A percentile compares a stretch with the other conserved stretches of the same genome.
phyloP scores from a whole-genome alignment of 225 moss, liverwort and hornwort genomes.

The Bryum argenteum region DNA sequence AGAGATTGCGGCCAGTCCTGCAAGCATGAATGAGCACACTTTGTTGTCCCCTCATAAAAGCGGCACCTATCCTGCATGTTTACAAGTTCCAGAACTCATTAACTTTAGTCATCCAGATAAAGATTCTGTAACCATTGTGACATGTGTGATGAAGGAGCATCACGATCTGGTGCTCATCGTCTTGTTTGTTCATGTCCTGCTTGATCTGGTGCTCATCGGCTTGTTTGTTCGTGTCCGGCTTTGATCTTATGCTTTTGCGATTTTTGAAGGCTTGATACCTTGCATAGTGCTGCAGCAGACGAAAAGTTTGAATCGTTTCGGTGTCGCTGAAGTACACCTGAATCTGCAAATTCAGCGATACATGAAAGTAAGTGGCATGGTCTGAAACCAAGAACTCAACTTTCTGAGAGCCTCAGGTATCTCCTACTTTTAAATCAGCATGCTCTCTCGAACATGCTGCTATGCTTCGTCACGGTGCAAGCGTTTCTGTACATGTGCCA shows the following conservation, averaged over 20 bases:
- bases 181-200: too few relatives aligned
- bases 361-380: not conserved
- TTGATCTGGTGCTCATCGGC: too few relatives aligned
- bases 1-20: too few relatives aligned
- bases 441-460: not conserved
- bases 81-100: not conserved
- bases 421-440: not conserved
- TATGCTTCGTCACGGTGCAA: not conserved
- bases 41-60: too few relatives aligned
- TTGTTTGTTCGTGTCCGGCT: too few relatives aligned
- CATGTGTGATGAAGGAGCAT: too few relatives aligned
- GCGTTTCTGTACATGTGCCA: not conserved
- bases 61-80: not conserved
- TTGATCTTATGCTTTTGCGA: not conserved
- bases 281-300: not conserved
- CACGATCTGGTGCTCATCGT: not conserved
- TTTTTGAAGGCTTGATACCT: not conserved
- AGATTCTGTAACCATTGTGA: not conserved
- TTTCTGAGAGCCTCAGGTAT: conserved; percentile 1
- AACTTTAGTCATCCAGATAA: not conserved
- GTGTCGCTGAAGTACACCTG: not conserved
- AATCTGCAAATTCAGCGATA: not conserved
- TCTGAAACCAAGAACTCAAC: not conserved
- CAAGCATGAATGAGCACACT: too few relatives aligned
- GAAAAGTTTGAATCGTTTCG: not conserved